Base-by-base conservation (phyloP, 352 stramenopile species). In the Phytophthora idaei region DNA sequence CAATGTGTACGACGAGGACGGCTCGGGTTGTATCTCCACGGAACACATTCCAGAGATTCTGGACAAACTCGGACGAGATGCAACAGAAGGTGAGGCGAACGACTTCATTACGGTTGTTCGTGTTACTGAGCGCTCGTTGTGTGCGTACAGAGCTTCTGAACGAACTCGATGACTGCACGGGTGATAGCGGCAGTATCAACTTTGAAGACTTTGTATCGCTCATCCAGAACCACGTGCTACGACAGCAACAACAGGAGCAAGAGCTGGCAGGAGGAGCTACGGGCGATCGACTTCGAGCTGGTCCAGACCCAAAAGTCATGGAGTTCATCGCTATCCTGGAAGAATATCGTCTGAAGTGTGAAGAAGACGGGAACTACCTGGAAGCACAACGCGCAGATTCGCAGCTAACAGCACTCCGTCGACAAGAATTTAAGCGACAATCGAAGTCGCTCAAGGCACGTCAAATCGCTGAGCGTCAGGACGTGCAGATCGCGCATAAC, bases 401-500 rank as follows among this genome's bases (percentile, higher is more conserved):
- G 37, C 93, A 98, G 64, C 74, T 98, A 8, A 87, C 89, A 12
- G 88, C 89, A 17, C 74, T 98, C 14, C 83, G 90, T 39, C 89
- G 90, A 63, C 94, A 98, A 60, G 94, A 98, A 76, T 95, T 95
- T 61, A 94, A 94, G 59, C 80, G 94, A 2, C 92, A 98, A 76
- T 90, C 93, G 9, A 98, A 98, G 65, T 93, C 89, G 3, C 81
- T 98, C 7, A 89, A 92, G 45, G 91, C 90, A 21, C 85, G 91
- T 48, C 93, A 98, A 64, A 89, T 98, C 31, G 85, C 84, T 31
- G 94, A 98, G 72, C 84, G 91, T 5, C 92, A 98, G 71, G 90
- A 98, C 67, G 93, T 98, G n/a, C 92, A 98, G 70, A 95, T 98
- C 47, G 92, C 91, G 5, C 93, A 98, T 70, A 98, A 98, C 70